Evolutionary conservation across 495 filamentous ascomycete genomes (phyloP).

Genomic region (Tuber magnatum): DNA sequence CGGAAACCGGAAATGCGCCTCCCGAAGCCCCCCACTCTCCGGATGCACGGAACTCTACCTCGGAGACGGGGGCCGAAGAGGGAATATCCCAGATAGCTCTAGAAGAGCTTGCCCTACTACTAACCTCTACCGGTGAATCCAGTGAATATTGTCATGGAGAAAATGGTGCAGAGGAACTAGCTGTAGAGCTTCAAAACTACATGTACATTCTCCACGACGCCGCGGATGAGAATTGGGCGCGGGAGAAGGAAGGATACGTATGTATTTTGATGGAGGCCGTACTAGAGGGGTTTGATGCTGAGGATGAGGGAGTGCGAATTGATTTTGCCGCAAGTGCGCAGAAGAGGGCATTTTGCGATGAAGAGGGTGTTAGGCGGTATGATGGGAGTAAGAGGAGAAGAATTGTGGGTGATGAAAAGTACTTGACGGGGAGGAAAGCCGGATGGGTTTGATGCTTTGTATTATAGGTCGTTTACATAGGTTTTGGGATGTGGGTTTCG

Average conservation of each 20-base stretch:
- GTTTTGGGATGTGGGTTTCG: neutral
- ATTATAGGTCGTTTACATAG: neutral
- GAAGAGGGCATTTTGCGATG: neutral
- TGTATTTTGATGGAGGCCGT: neutral
- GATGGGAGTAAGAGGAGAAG: neutral
- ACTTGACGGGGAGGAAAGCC: neutral
- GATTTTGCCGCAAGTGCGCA: neutral
- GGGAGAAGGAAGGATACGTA: neutral
- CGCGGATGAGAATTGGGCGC: neutral
- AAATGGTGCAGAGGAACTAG: neutral
- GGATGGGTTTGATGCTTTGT: neutral
- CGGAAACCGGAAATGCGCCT: neutral
- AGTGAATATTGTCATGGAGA: neutral
- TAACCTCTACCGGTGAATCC: neutral
- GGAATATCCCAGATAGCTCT: neutral
- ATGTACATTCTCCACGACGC: neutral
- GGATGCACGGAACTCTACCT: neutral
- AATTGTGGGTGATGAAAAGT: neutral
- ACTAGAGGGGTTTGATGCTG: neutral
- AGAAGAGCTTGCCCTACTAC: neutral
- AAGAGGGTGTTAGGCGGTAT: neutral
- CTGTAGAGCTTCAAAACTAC: neutral
- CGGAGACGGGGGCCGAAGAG: neutral
- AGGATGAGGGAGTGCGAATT: neutral
- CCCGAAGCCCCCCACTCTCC: neutral